Conservation (phyloP, 495 filamentous ascomycete species). For the Penicillium bialowiezense region DNA sequence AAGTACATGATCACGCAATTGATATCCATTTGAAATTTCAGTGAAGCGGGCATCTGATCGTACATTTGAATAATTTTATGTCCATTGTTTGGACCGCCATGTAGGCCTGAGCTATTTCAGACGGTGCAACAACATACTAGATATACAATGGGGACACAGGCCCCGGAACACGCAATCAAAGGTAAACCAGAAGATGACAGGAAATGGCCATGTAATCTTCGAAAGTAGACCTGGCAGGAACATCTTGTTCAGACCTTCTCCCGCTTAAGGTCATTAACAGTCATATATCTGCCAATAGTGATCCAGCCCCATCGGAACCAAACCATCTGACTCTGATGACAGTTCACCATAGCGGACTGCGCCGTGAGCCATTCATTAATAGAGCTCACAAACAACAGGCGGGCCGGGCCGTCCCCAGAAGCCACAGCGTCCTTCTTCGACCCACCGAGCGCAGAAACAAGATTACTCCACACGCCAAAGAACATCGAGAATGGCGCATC, state of each 20-base stretch:
- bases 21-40: constrained; percentile 2
- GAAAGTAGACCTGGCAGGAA: not conserved
- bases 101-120: no score
- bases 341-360: constrained; percentile 80
- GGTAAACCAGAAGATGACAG: constrained; percentile 1
- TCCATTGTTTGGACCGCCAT: not conserved
- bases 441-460: constrained; percentile 32
- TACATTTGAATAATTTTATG: not conserved
- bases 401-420: constrained; percentile 33
- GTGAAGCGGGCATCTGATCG: no score
- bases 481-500: constrained; percentile 68
- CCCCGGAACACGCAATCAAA: not conserved
- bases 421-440: constrained; percentile 25
- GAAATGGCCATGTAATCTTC: not conserved
- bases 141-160: constrained; percentile 6
- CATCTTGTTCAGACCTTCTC: constrained; percentile 44
- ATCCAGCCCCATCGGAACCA: constrained; percentile 99
- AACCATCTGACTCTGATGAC: constrained; percentile 93
- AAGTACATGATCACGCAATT: not conserved
- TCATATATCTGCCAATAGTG: constrained; percentile 85
- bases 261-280: constrained; percentile 81
- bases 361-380: constrained; percentile 60
- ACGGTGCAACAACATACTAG: not conserved
- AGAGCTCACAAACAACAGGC: constrained; percentile 69
- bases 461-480: constrained; percentile 35